These are phyloP conservation scores for Rosa multiflora DNA, from an alignment of 306 rosid species.

Conservation along the genomic window DNA sequence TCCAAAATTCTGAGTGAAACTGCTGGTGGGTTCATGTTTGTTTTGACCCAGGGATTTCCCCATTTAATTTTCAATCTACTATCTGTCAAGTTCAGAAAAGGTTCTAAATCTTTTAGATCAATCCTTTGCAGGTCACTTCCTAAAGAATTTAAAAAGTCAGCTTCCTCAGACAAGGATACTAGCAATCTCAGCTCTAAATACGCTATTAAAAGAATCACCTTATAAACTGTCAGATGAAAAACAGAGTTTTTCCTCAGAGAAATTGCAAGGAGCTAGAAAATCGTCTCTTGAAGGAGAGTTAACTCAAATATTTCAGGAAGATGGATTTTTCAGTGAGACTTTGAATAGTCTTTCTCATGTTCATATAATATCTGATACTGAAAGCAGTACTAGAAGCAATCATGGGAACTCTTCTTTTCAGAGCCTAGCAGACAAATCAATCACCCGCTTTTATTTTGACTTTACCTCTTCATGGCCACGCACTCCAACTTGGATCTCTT, in stretches of 20 bases:
- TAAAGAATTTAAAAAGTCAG: conserved; percentile 88
- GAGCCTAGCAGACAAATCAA: conserved; percentile 95
- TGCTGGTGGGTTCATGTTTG: conserved; percentile 60
- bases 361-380: conserved; percentile 79
- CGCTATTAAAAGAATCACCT: conserved; percentile 91
- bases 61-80: conserved; percentile 15
- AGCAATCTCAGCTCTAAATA: conserved; percentile 90
- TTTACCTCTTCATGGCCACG: conserved; percentile 99
- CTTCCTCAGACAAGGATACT: conserved; percentile 99
- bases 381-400: conserved; percentile 69
- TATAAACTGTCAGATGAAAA: conserved; percentile 65
- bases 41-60: conserved; percentile 5
- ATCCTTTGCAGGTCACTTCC: conserved; percentile 77
- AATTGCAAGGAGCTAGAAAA: conserved; percentile 51
- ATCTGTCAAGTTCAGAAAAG: conserved; percentile 1
- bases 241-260: conserved; percentile 38
- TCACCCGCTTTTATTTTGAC: conserved; percentile 92
- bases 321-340: conserved; percentile 88
- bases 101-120: conserved; percentile 8
- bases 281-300: conserved; percentile 88
- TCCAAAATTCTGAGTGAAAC: conserved; percentile 88
- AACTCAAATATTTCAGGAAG: conserved; percentile 85
- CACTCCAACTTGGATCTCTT: conserved; percentile 92
- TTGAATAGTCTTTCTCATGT: conserved; percentile 94
- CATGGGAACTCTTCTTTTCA: conserved; percentile 85